Evolutionary conservation across 2,329 filamentous ascomycete species (phyloP), one percentile per base, ranked within the genome.

Genomic region (Alternaria sp.): DNA sequence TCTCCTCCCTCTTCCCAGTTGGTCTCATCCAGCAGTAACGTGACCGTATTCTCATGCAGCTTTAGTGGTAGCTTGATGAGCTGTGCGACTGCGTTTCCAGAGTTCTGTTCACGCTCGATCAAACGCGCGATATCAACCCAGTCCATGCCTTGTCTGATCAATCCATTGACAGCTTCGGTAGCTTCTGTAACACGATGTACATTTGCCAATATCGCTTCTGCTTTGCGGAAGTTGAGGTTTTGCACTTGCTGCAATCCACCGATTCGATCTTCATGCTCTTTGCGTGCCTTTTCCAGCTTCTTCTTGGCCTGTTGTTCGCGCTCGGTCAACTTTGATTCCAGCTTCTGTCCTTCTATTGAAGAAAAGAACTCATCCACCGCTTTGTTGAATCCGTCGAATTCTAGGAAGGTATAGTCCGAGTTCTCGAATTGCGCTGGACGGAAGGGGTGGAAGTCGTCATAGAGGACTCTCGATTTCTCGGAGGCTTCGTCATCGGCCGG

Each of bases 361-460:
- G 96, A 98, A 79, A 97, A 98, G 82, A 97, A 99, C 70, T 97
- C 93, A 76, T 99, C 96, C 0, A 97, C 93, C 0, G 93, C 96
- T 75, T 91, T 91, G 79, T 97, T 97, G 83, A 96, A 98, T 10
- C 90, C 91, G 7, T 93, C 87, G 68, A 94, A 93, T 57, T 92
- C 88, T 12, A 98, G 75, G 15, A 97, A 88, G 4, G 88, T 86
- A 23, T 90, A 87, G 0, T 85, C 82, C 0, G 88, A 83, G 59
- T 93, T 89, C 65, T 90, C 88, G 65, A 97, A 91, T 70, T 98
- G 95, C 21, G 86, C 84, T 0, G 96, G 96, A 43, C 91, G 84
- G 78, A 98, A 98, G 0, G 96, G 96, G 71, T 98, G 95, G 72
- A 97, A 98, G 73, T 99, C 96, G 58, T 97, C 92, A 74, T 97